Base-by-base conservation (phyloP, 257 asterid species). In the Nicotiana sylvestris region DNA sequence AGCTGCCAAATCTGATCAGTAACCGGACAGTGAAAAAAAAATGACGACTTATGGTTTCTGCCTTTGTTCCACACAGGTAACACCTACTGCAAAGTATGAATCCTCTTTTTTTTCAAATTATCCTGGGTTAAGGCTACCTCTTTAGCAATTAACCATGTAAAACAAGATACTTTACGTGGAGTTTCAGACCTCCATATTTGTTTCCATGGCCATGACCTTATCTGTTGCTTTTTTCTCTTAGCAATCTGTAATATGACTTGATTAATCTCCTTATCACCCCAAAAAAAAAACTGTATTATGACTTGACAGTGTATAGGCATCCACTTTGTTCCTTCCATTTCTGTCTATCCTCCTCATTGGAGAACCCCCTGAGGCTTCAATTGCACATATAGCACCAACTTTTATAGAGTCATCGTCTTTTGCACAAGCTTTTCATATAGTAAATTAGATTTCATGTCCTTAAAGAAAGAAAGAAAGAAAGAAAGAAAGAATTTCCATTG, bases 251-350 rank as follows among this genome's bases (percentile, higher is more conserved):
- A 46, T 69, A 30, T 69, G 39, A 69, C 56, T n/a, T 69, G 55
- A 35, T 37, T 6, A 37, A 37, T 37, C 46, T 37, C 46, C 46
- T 37, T 37, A 6, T 37, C 46, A 37, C 46, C 39, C 39, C 7
- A 21, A 6, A 37, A 35, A 35, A 35, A 37, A 37, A 37, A 37
- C 9, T 37, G 46, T 37, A 37, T 37, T 37, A 6, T 37, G 43
- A 37, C 8, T 37, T 69, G 77, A 35, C 77, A 18, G 56, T 69
- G 56, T 69, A 69, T n/a, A 69, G 56, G 17, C 5, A 15, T 69
- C 57, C 57, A 69, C 77, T 69, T 69, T 69, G 56, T 69, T 69
- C 77, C 57, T n/a, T 69, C 18, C 77, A 17, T 69, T 69, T 69
- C 77, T 37, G 77, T 69, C 11, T 69, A n/a, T 69, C 43, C 57